Conservation (phyloP, 441 rosid genomes). For the Geranium incanum region DNA sequence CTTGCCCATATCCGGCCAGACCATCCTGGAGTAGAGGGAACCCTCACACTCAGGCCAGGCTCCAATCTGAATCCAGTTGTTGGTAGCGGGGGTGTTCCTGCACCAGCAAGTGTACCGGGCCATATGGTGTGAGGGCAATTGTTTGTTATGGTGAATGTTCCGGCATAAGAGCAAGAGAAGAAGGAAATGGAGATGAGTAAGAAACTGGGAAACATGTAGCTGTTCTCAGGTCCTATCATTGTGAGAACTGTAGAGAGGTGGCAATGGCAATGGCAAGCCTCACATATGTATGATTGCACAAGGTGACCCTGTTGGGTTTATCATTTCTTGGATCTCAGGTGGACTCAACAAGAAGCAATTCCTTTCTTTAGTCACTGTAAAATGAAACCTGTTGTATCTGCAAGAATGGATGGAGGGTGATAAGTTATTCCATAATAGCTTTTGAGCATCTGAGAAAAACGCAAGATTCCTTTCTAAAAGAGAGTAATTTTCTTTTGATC, state of each 20-base stretch:
- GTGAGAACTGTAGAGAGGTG: background rate
- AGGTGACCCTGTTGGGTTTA: constrained; percentile 40
- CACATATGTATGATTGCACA: constrained; percentile 29
- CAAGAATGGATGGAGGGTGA: background rate
- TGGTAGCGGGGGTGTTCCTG: constrained; percentile 50
- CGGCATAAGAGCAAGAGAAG: constrained; percentile 29
- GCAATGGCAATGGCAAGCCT: no score
- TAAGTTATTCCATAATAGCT: background rate
- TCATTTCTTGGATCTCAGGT: constrained; percentile 31
- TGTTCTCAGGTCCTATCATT: background rate
- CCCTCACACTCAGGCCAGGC: constrained; percentile 38
- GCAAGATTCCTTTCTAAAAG: no score
- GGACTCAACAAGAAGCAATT: constrained; percentile 48
- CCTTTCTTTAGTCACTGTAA: constrained; percentile 38
- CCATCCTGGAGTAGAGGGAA: constrained; percentile 51
- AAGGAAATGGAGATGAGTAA: constrained; percentile 26
- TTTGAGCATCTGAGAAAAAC: no score
- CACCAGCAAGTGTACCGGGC: constrained; percentile 56
- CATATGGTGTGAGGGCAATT: constrained; percentile 52
- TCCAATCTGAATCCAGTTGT: constrained; percentile 50
- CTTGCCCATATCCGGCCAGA: constrained; percentile 73
- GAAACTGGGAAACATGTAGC: constrained; percentile 16
- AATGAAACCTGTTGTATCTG: constrained; percentile 1
- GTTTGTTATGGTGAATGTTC: constrained; percentile 41
- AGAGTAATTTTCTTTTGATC: background rate